A percentile compares a stretch with the other conserved stretches of the same genome.
These are phyloP conservation scores for Rhododendron ovatum DNA, from an alignment of 148 eudicot genomes.

Conservation along the genomic window DNA sequence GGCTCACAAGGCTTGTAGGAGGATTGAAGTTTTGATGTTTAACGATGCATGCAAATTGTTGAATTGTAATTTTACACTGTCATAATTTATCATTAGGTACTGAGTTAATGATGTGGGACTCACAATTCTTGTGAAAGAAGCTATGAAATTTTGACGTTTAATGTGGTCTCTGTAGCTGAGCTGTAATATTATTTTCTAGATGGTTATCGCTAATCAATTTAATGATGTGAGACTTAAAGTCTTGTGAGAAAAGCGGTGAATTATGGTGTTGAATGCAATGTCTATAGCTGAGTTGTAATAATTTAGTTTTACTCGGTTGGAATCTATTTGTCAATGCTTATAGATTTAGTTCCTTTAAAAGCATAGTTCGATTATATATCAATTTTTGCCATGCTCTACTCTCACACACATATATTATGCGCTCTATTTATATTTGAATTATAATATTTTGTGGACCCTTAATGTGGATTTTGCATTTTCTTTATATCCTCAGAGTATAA, in stretches of 20 bases:
- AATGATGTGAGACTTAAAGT: not conserved
- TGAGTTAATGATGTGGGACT: not conserved
- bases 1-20: too few species aligned
- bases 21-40: too few species aligned
- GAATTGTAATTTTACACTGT: too few species aligned
- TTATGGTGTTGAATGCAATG: not conserved
- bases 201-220: too few species aligned
- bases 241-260: not conserved
- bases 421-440: too few species aligned
- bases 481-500: not conserved
- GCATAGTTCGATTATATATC: not conserved
- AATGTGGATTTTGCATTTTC: too few species aligned
- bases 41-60: too few species aligned
- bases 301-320: not conserved
- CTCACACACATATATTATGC: too few species aligned
- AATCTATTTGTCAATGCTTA: not conserved
- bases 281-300: not conserved
- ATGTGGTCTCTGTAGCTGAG: not conserved
- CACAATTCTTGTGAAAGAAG: not conserved
- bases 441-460: too few species aligned
- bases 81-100: too few species aligned
- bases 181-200: not conserved
- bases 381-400: not conserved
- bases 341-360: not conserved
- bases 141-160: not conserved